Evolutionary conservation across 768 basidiomycete genomes (phyloP), one percentile per base, ranked within the genome.

Genomic region (Amanita fuliginea): DNA sequence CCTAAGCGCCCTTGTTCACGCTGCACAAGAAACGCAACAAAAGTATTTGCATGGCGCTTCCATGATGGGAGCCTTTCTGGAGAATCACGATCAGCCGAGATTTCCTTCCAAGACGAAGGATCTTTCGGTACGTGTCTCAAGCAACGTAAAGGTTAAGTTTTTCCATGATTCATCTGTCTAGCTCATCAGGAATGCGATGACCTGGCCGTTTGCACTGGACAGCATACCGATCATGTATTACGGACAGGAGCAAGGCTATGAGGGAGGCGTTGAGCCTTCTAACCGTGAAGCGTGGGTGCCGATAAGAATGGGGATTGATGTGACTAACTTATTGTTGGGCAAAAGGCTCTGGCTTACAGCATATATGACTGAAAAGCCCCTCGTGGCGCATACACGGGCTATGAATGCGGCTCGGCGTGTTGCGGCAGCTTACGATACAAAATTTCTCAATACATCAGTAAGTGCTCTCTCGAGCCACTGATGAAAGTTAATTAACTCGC

Each of bases 201-300:
- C 72, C 21, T 81, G 78, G 65, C 72, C 69, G 44, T 84, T 83
- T 60, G 73, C 80, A 67, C 71, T 74, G 39, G 83, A 85, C 51
- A 80, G 82, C 16, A 78, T 83, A 54, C 83, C 83, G 2, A 79
- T 84, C 51, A 61, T 82, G 34, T 85, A 86, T 59, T 82, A 82
- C 52, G 82, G 82, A 7, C 82, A 83, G 58, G 84, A 84, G 59
- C 83, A 84, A 62, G 67, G 73, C n/a, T 77, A 78, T 55, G 59
- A 62, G 42, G 83, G 83, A 18, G 68, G 64, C 47, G 64, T 55
- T 3, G 80, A 82, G 56, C 83, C 81, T 37, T 64, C 67, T 51
- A 86, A 85, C 59, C 80, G 83, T 41, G 83, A 80, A 56, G 76
- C 83, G 49, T 72, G 51, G 44, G 67, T 34, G 19, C 30, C 40